Evolutionary conservation across 2,329 filamentous ascomycete species (phyloP).

Genomic region (Fusarium brachygibbosum): DNA sequence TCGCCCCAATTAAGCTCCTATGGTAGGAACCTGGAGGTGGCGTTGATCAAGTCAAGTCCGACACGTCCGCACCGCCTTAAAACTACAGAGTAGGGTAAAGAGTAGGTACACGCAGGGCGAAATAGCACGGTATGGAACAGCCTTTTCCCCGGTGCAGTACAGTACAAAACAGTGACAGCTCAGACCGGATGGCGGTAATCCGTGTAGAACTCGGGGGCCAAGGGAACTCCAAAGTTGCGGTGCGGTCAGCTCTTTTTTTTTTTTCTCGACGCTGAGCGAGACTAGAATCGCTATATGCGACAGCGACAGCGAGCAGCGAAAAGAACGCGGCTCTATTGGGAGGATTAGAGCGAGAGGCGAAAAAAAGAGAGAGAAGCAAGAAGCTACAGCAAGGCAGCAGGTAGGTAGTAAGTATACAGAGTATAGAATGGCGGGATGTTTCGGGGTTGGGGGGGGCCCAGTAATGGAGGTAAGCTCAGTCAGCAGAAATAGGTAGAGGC

Average conservation of each 20-base stretch:
- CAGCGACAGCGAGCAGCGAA: constrained; percentile 7
- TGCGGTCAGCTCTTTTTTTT: not conserved
- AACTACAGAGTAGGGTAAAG: constrained; percentile 15
- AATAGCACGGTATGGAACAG: constrained; percentile 17
- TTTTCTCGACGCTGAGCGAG: not conserved
- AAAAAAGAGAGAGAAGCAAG: constrained; percentile 8
- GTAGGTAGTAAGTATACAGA: not conserved
- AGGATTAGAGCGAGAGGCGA: constrained; percentile 15
- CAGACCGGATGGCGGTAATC: not conserved
- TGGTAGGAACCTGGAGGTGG: constrained; percentile 27
- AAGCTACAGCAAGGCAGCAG: constrained; percentile 10
- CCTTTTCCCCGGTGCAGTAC: constrained; percentile 19
- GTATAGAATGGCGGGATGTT: constrained; percentile 8
- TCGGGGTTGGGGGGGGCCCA: constrained; percentile 3
- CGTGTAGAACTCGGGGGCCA: constrained; percentile 3
- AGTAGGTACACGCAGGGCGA: not conserved
- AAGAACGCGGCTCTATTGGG: constrained; percentile 10
- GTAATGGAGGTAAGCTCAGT: constrained; percentile 24
- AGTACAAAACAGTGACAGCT: constrained; percentile 4
- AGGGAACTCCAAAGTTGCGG: constrained; percentile 12
- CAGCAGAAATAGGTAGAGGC: constrained; percentile 23
- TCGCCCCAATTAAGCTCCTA: constrained; percentile 22
- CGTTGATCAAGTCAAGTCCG: constrained; percentile 31
- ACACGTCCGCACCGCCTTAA: constrained; percentile 34
- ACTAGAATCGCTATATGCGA: constrained; percentile 2